phyloP scores from a whole-genome alignment of 2,329 filamentous ascomycete species.

The Hypoxylon sp. region DNA sequence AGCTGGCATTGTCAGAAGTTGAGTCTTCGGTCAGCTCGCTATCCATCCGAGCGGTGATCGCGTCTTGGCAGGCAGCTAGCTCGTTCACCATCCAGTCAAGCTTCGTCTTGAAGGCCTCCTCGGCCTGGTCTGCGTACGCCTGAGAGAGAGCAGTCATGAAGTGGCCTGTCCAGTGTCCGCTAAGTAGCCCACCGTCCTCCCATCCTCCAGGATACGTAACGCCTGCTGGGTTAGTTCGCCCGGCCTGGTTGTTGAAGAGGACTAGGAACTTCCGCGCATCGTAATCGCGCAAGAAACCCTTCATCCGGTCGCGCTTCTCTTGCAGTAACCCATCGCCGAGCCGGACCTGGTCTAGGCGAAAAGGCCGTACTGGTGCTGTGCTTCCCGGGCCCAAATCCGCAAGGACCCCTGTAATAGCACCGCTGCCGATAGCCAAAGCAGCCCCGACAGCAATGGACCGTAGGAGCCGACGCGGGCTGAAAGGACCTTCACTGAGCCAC shows the following conservation, averaged over 20 bases:
- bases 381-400: slow-evolving; percentile 41
- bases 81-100: slow-evolving; percentile 48
- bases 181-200: slow-evolving; percentile 48
- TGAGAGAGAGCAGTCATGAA: slow-evolving; percentile 46
- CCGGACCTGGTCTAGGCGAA: slow-evolving; percentile 45
- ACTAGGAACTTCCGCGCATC: slow-evolving; percentile 45
- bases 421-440: slow-evolving; percentile 15
- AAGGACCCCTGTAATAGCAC: slow-evolving; percentile 4
- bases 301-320: slow-evolving; percentile 47
- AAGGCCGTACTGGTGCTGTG: slow-evolving; percentile 45
- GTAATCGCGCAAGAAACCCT: slow-evolving; percentile 42
- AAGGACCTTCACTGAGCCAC: slow-evolving; percentile 8
- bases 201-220: slow-evolving; percentile 44
- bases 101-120: slow-evolving; percentile 44
- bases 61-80: slow-evolving; percentile 43
- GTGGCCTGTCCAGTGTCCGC: slow-evolving; percentile 47
- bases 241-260: slow-evolving; percentile 47
- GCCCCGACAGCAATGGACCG: slow-evolving; percentile 20
- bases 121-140: slow-evolving; percentile 45
- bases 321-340: slow-evolving; percentile 44
- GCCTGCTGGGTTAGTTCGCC: slow-evolving; percentile 40
- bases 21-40: neutral
- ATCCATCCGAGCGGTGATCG: slow-evolving; percentile 43
- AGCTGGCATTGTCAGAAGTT: slow-evolving; percentile 29
- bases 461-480: slow-evolving; percentile 24